Conservation (phyloP, 768 basidiomycete genomes). For the Hysterangium stoloniferum region DNA sequence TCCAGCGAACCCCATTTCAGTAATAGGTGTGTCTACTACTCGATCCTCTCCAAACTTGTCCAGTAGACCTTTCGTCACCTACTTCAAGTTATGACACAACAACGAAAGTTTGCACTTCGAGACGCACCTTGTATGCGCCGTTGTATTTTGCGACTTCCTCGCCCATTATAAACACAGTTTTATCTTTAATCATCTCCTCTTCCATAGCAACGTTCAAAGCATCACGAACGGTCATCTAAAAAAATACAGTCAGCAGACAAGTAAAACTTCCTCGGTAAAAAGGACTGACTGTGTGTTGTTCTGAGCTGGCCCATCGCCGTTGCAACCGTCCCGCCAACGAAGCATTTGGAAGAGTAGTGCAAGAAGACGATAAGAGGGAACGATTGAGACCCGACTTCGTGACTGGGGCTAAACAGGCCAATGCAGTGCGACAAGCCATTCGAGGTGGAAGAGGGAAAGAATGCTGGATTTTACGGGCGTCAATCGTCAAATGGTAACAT, state of each 20-base stretch:
- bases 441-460: conserved; percentile 25
- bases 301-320: conserved; percentile 16
- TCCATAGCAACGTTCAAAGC: conserved; percentile 98
- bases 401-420: conserved; percentile 56
- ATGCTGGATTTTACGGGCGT: conserved; percentile 11
- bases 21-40: conserved; percentile 94
- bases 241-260: not conserved
- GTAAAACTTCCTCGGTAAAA: not conserved
- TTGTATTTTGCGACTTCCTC: conserved; percentile 99
- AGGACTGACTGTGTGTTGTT: conserved; percentile 1
- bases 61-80: conserved; percentile 97
- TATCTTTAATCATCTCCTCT: conserved; percentile 97
- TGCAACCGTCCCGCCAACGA: conserved; percentile 9
- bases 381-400: conserved; percentile 35
- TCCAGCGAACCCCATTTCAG: conserved; percentile 98
- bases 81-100: conserved; percentile 5
- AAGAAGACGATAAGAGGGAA: conserved; percentile 21
- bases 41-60: conserved; percentile 99
- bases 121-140: conserved; percentile 83
- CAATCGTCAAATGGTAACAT: conserved; percentile 1
- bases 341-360: not conserved
- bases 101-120: not conserved
- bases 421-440: conserved; percentile 58
- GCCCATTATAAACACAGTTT: conserved; percentile 89
- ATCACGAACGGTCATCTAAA: conserved; percentile 96